phyloP scores from a whole-genome alignment of 163 green algal species.

The Chlorella variabilis region DNA sequence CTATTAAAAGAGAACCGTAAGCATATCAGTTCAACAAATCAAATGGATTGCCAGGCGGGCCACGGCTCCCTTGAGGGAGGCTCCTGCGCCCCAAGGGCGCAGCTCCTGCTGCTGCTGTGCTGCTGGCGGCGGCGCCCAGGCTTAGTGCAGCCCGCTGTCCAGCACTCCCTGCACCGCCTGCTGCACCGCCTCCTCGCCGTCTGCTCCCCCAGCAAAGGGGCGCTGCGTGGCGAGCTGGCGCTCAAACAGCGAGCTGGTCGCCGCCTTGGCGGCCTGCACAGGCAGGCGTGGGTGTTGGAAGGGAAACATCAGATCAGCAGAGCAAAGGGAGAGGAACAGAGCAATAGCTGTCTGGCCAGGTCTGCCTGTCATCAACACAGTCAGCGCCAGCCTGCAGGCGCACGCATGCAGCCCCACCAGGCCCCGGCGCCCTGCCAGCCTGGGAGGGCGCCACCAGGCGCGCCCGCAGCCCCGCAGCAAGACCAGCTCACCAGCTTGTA shows the following conservation, averaged over 20 bases:
- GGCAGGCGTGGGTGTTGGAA: background rate
- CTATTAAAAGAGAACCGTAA: too few relatives aligned
- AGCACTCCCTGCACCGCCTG: background rate
- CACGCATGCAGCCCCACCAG: too few relatives aligned
- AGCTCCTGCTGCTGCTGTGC: too few relatives aligned
- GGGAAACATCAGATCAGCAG: background rate
- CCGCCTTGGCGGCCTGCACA: slow-evolving; percentile 6
- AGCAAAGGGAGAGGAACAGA: background rate
- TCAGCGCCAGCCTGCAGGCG: too few relatives aligned
- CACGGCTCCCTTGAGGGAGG: too few relatives aligned
- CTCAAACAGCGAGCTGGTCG: background rate
- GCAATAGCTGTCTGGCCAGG: too few relatives aligned
- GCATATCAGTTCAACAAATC: too few relatives aligned
- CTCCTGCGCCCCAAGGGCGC: too few relatives aligned
- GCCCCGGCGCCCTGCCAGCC: too few relatives aligned
- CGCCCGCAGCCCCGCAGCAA: background rate
- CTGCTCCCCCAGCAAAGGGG: background rate
- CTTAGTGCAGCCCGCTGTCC: too few relatives aligned
- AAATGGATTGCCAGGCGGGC: too few relatives aligned
- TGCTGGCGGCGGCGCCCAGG: too few relatives aligned
- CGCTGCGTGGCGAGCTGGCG: background rate
- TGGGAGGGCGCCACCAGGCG: background rate
- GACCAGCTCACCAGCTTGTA: slow-evolving; percentile 10
- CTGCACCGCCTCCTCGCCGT: background rate
- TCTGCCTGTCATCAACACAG: background rate